Conservation (phyloP, 208 protist genomes). For the Trypanosoma mega region DNA sequence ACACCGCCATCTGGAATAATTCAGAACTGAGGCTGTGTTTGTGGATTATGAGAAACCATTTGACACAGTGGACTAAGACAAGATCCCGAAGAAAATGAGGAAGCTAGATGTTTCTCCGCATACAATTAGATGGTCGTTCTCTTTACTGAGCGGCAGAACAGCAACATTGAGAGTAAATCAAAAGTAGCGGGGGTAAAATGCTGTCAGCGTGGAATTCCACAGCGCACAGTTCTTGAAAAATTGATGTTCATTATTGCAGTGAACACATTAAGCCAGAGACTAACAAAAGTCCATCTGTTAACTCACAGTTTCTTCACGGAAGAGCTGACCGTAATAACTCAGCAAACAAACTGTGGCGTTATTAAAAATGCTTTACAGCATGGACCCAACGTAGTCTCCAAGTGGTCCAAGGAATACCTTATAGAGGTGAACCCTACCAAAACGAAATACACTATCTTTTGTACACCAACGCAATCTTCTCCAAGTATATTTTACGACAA, state of each 20-base stretch:
- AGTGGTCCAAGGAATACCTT: slow-evolving; percentile 13
- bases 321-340: slow-evolving; percentile 15
- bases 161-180: background rate
- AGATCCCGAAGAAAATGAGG: background rate
- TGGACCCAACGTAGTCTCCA: slow-evolving; percentile 9
- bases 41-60: slow-evolving; percentile 11
- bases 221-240: slow-evolving; percentile 23
- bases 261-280: slow-evolving; percentile 13
- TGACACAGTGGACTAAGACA: slow-evolving; percentile 10
- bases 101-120: background rate
- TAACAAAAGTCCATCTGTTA: slow-evolving; percentile 8
- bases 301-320: slow-evolving; percentile 28
- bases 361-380: slow-evolving; percentile 14
- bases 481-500: too few relatives aligned
- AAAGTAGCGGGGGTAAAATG: background rate
- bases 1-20: background rate
- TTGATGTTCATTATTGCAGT: slow-evolving; percentile 26
- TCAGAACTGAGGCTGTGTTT: background rate
- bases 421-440: slow-evolving; percentile 23
- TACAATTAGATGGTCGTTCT: background rate
- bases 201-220: slow-evolving; percentile 20
- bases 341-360: background rate
- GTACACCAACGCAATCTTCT: too few relatives aligned
- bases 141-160: background rate
- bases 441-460: slow-evolving; percentile 25